Conservation (phyloP, 2,329 filamentous ascomycete species). For the Gyromitra esculenta region DNA sequence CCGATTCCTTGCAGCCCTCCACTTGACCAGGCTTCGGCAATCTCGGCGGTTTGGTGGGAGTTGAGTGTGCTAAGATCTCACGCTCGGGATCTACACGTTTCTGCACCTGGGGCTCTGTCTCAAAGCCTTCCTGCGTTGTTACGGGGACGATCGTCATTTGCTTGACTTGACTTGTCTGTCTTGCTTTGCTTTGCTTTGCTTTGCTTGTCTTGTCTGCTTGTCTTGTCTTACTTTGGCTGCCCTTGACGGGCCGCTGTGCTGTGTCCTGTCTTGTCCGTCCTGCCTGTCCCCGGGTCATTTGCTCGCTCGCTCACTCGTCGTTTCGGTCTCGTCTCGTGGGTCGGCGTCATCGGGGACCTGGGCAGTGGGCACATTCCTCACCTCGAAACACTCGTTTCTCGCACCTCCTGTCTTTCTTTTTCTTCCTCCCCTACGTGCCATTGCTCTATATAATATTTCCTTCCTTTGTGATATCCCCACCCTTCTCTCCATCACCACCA, state of each 20-base stretch:
- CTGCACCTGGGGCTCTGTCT: constrained; percentile 45
- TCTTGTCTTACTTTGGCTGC: background rate
- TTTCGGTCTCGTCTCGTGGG: constrained; percentile 24
- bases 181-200: constrained; percentile 2
- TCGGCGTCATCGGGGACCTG: constrained; percentile 38
- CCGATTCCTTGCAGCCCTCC: constrained; percentile 41
- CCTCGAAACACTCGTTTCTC: constrained; percentile 34
- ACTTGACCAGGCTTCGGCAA: constrained; percentile 47
- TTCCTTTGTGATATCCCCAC: constrained; percentile 25
- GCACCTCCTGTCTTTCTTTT: constrained; percentile 22
- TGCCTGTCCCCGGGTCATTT: constrained; percentile 33
- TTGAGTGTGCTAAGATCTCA: constrained; percentile 48
- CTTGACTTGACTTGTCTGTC: background rate
- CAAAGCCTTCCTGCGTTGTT: constrained; percentile 37
- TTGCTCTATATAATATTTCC: constrained; percentile 39
- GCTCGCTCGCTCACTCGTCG: background rate
- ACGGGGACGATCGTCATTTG: constrained; percentile 47
- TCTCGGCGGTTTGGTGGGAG: constrained; percentile 42
- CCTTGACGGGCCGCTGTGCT: constrained; percentile 36
- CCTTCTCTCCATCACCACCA: constrained; percentile 1
- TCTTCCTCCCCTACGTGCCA: background rate
- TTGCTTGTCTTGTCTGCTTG: background rate
- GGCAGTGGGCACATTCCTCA: constrained; percentile 7
- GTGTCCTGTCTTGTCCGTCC: constrained; percentile 9
- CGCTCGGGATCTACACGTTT: constrained; percentile 49